Evolutionary conservation across 108 stramenopile species (phyloP).

Genomic region (Phaeodactylum tricornutum): DNA sequence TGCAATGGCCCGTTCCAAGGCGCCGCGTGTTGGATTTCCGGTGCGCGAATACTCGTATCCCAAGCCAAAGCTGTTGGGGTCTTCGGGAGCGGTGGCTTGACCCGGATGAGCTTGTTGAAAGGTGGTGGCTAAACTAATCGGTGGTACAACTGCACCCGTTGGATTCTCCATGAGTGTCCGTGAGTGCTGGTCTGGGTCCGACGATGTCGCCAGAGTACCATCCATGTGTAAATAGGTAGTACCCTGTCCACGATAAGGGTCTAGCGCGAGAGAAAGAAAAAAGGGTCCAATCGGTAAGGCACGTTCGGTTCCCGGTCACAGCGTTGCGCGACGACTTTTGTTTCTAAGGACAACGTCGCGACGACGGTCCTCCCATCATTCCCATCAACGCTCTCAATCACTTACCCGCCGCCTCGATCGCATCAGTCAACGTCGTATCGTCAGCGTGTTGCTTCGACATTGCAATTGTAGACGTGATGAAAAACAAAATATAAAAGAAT

Average conservation of each 20-base stretch:
- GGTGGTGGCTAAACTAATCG: constrained; percentile 71
- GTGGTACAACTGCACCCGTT: constrained; percentile 69
- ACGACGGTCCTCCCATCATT: too few relatives aligned
- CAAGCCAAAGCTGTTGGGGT: constrained; percentile 70
- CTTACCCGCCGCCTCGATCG: too few relatives aligned
- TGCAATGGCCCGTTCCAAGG: constrained; percentile 74
- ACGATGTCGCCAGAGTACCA: too few relatives aligned
- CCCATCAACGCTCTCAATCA: too few relatives aligned
- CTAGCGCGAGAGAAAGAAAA: constrained; percentile 18
- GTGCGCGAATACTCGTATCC: constrained; percentile 79
- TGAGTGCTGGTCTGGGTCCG: too few relatives aligned
- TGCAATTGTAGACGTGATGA: too few relatives aligned
- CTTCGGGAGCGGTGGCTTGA: constrained; percentile 35
- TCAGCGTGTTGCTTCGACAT: too few relatives aligned
- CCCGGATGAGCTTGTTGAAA: constrained; percentile 66
- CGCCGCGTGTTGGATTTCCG: constrained; percentile 75
- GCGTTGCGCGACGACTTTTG: too few relatives aligned
- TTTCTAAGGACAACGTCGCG: too few relatives aligned
- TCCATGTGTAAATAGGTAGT: constrained; percentile 41
- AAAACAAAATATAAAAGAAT: too few relatives aligned
- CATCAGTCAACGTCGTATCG: too few relatives aligned
- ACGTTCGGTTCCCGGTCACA: too few relatives aligned
- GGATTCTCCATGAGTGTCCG: constrained; percentile 25
- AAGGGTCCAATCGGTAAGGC: constrained; percentile 1
- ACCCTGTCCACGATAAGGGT: constrained; percentile 34